Conservation (phyloP, 768 basidiomycete genomes). For the Suillus brevipes region DNA sequence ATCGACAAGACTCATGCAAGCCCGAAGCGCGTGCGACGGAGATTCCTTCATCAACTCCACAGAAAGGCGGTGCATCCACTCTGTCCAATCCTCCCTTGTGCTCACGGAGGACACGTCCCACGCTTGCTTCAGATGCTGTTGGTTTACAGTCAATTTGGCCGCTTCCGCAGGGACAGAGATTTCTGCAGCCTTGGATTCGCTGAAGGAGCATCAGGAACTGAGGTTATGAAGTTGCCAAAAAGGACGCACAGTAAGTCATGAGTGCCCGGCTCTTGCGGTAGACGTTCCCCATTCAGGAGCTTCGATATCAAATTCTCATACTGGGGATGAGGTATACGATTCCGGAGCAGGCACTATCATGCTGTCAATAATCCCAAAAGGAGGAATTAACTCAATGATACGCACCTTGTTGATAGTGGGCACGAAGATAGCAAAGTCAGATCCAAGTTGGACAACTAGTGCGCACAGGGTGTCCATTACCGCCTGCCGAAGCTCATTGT, state of each 20-base stretch:
- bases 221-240: slow-evolving; percentile 2
- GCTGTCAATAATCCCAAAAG: slow-evolving; percentile 6
- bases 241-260: slow-evolving; percentile 62
- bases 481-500: slow-evolving; percentile 77
- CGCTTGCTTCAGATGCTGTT: slow-evolving; percentile 94
- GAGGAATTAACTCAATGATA: neutral
- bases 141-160: slow-evolving; percentile 90
- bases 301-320: slow-evolving; percentile 90
- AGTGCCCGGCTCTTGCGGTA: slow-evolving; percentile 81
- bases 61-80: slow-evolving; percentile 92
- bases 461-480: slow-evolving; percentile 95
- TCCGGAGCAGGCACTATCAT: slow-evolving; percentile 67
- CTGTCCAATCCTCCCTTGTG: slow-evolving; percentile 87
- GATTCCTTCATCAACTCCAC: slow-evolving; percentile 98
- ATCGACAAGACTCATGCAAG: slow-evolving; percentile 93
- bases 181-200: slow-evolving; percentile 64
- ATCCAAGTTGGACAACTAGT: slow-evolving; percentile 88
- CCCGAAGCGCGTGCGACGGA: slow-evolving; percentile 95
- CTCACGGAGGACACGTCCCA: slow-evolving; percentile 85
- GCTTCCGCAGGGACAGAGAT: slow-evolving; percentile 85
- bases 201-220: slow-evolving; percentile 33
- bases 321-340: slow-evolving; percentile 73
- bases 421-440: slow-evolving; percentile 97
- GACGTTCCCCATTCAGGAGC: slow-evolving; percentile 85
- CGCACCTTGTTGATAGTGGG: slow-evolving; percentile 93